Evolutionary conservation across 2,329 filamentous ascomycete genomes (phyloP), one percentile per base, ranked within the genome.

Genomic region (Escovopsis sp.): DNA sequence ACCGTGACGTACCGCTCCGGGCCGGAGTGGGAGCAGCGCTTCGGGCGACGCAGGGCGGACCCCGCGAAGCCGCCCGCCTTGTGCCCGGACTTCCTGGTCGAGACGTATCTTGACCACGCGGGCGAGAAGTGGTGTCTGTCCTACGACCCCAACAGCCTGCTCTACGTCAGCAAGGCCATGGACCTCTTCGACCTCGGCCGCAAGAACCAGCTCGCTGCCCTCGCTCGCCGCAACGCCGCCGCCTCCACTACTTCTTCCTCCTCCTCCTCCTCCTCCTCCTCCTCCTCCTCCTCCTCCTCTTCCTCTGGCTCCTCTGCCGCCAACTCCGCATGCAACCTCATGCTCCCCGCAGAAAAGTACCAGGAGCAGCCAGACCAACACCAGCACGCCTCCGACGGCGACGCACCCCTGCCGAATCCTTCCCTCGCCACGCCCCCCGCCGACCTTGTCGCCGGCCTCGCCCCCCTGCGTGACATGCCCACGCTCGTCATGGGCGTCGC

Each of bases 151-250:
- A 98, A 98, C 59, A 94, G 86, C 51, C 62, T 96, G 27, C 66
- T 98, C 3, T 98, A 98, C 55, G 84, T 98, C 38, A 93, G 85
- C 55, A 98, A 98, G 60, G 90, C 90, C 5, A 98, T 98, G 90
- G 90, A 98, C 52, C 66, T 98, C 11, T 98, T 98, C 55, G 90
- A 98, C 49, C 70, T 98, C 0, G 86, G 90, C 17, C 63, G 65
- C 33, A 68, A 73, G 28, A 76, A 79, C 50, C 83, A 87, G 52
- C 56, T 62, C 4, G 72, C 69, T 15, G 74, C 81, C 2, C 63
- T 63, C 15, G 51, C 63, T 23, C 70, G 85, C 19, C 67, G 87
- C 13, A 63, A 68, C 12, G 65, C 72, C 36, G 75, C 79, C 33
- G 61, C 69, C 41, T 57, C 62, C 31, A 70, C 70, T 34, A 59